phyloP scores from a whole-genome alignment of 2,329 filamentous ascomycete species.

The Cordyceps farinosa region DNA sequence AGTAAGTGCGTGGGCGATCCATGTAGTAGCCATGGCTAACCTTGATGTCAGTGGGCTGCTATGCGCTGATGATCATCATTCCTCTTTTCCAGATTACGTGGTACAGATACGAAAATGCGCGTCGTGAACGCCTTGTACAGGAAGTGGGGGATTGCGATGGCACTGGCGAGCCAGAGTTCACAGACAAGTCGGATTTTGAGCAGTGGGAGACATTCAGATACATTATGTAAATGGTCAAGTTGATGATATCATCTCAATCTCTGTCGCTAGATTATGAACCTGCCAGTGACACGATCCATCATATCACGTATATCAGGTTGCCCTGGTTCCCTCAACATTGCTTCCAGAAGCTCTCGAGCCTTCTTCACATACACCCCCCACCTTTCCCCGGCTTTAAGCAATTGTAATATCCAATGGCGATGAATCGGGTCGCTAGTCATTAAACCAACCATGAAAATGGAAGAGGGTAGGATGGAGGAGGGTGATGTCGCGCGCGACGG shows the following conservation, averaged over 20 bases:
- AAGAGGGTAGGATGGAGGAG: conserved; percentile 20
- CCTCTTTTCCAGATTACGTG: conserved; percentile 2
- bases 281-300: conserved; percentile 20
- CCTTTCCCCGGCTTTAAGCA: conserved; percentile 14
- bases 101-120: conserved; percentile 8
- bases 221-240: neutral
- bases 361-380: conserved; percentile 19
- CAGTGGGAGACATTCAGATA: conserved; percentile 12
- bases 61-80: conserved; percentile 2
- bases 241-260: neutral
- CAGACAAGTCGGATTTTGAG: conserved; percentile 10
- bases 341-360: conserved; percentile 18
- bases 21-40: neutral
- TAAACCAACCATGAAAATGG: conserved; percentile 19
- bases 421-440: conserved; percentile 19
- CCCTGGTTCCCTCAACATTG: conserved; percentile 13
- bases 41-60: neutral
- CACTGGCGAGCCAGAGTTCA: neutral
- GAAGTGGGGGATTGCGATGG: neutral
- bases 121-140: neutral
- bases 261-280: conserved; percentile 19
- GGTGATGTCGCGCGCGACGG: conserved; percentile 18
- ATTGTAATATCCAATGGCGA: conserved; percentile 18
- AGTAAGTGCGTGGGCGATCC: neutral
- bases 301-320: conserved; percentile 16